Conservation (phyloP, 495 filamentous ascomycete species). For the Margaritispora aquatica region DNA sequence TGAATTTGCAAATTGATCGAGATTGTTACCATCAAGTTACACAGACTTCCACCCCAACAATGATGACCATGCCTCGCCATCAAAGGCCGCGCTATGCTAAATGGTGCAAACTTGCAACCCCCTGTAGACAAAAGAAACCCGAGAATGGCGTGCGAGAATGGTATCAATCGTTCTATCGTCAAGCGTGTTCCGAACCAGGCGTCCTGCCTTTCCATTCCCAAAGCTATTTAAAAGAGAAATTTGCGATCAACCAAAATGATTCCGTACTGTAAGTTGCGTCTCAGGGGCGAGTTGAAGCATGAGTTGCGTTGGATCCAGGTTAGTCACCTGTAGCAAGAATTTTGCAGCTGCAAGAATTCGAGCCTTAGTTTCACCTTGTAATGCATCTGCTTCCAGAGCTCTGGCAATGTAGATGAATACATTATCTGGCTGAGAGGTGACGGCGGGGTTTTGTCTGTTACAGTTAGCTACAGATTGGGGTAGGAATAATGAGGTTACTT, state of each 20-base stretch:
- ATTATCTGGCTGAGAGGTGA: conserved; percentile 65
- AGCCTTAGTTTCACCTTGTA: conserved; percentile 73
- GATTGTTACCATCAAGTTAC: background rate
- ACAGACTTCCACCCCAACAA: background rate
- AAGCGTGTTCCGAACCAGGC: conserved; percentile 1
- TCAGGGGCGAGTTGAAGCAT: conserved; percentile 66
- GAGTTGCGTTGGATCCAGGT: conserved; percentile 63
- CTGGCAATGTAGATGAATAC: conserved; percentile 78
- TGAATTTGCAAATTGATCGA: background rate
- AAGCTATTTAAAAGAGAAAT: background rate
- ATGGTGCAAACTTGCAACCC: conserved; percentile 9
- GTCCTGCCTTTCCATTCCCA: background rate
- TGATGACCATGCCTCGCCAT: background rate
- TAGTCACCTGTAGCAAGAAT: conserved; percentile 59
- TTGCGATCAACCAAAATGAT: conserved; percentile 54
- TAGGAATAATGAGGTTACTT: conserved; percentile 35
- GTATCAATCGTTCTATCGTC: conserved; percentile 22
- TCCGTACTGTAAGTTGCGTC: conserved; percentile 67
- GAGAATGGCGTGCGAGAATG: conserved; percentile 9
- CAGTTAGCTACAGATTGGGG: conserved; percentile 1
- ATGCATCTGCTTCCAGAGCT: conserved; percentile 83
- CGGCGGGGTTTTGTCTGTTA: conserved; percentile 77
- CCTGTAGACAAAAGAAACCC: conserved; percentile 15
- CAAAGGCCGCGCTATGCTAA: conserved; percentile 23
- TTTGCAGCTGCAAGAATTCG: conserved; percentile 71